Base-by-base conservation (phyloP, 495 filamentous ascomycete species). In the Neurospora pannonica region DNA sequence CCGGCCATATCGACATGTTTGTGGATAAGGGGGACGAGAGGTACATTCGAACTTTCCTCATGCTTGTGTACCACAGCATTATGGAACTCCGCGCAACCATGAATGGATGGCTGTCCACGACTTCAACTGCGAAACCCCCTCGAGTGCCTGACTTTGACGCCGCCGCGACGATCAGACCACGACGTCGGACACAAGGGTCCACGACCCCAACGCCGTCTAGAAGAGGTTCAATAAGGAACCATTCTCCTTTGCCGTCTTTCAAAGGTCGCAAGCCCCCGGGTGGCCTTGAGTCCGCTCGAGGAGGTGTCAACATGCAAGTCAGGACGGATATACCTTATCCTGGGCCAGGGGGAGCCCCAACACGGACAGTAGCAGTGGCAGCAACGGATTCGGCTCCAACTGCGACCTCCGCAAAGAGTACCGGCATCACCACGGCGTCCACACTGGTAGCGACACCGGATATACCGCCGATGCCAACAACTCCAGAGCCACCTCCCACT, bases 1-100 rank as follows among this genome's bases (percentile, higher is more conserved):
- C 88, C 74, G 86, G 88, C 74, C 92, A 89, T 71, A 86, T 91
- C 62, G 84, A 88, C 36, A 89, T 90, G 13, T 89, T 95, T 38
- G 88, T 93, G 24, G 84, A 89, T 62, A 90, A 92, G 74, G 89
- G 88, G 21, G 92, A 97, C 77, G 87, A 89, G 8, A 87, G 90
- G 21, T 93, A 94, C 77, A 88, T 95, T 71, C 90, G 94, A 10
- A 93, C 90, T 0, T 84, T 95, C 60, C 87, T 97, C 83, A 85
- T 95, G 73, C 89, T 91, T 77, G 84, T 95, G 15, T 95, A 92
- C 78, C 91, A 92, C 37, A 91, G 92, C 74, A 86, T 92, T 34
- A 87, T 92, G 75, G 94, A 97, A 78, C 81, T 94, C 43, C 90
- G 85, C 24, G 82, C 82, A n/a, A 81, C 82, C 8, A 80, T 82